Base-by-base conservation (phyloP, 495 filamentous ascomycete genomes). In the Terfezia claveryi region DNA sequence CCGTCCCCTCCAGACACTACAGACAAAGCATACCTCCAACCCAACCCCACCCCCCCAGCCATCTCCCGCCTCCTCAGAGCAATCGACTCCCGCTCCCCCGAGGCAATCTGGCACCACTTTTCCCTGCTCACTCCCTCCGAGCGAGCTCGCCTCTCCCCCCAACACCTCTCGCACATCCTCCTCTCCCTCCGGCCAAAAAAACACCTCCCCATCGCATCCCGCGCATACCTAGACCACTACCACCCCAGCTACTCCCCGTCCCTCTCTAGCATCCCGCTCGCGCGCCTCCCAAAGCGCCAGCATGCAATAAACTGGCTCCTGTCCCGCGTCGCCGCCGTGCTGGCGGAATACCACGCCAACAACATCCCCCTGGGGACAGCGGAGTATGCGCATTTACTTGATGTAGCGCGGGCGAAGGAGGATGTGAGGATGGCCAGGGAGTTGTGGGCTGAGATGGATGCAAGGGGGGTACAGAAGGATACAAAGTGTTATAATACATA, bases 311-410 rank as follows among this genome's bases (percentile, higher is more conserved):
- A 58, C 8, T 54, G 57, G 16, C 59, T 64, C 37, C 49, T 59
- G 23, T 36, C 27, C 6, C 58, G 56, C 23, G 51, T 64, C 20
- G 46, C 53, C n/a, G 7, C 41, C 10, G 46, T 64, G 3, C 38
- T 59, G 9, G 44, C 51, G 44, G 50, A 11, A 38, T 64, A 64
- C 58, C 58, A 56, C 27, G 38, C 38, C 27, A 55, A 44, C 37
- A 62, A 62, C 1, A 38, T 64, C 41, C 51, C 23, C 1, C 52
- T 65, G 7, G 38, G 56, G 12, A 20, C 74, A 23, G 64, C 62
- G 0, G 79, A 81, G 55, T 80, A 76, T 60, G 73, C 67, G 1
- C 72, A 77, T 54, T 67, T 82, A 12, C 68, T 83, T 23, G 69
- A 72, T 52, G 75, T 73, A 62, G 74, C 76, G 12, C 62, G 69